Evolutionary conservation across 768 basidiomycete genomes (phyloP), one percentile per base, ranked within the genome.

Genomic region (Lactarius akahatsu): DNA sequence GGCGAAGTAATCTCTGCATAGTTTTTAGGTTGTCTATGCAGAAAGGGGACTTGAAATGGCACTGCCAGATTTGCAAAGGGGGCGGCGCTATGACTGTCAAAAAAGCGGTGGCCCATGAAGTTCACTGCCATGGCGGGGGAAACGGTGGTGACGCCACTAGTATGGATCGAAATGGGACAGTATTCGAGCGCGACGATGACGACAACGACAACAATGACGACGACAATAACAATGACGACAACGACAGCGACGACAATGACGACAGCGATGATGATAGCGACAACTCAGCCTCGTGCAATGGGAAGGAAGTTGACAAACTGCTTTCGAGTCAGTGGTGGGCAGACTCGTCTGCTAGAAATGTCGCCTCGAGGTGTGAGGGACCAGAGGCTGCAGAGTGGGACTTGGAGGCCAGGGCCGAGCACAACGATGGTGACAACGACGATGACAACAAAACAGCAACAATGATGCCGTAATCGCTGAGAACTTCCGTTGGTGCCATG

Each of bases 401-500:
- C 18, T 64, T 61, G 43, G 63, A 64, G 64, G 54, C 58, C 20
- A 62, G 66, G 32, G 57, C 55, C 23, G 68, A 32, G 7, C 32
- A 32, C 30, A 30, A 6, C 32, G 6, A 32, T 32, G 6, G 32
- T 8, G 32, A 32, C 6, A 32, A 32, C 6, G 32, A 32, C 32
- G 30, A 30, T 6, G 30, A 6, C 30, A 30, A 30, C 30, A 30
- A 3, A 30, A 32, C 6, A 6, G 1, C 1, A 32, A 75, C 15
- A n/a, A n/a, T n/a, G 57, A 70, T n/a, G 73, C 74, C 43, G 64
- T 76, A 2, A 84, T 86, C 66, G 81, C 82, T 18, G 85, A 86
- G 57, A 71, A 74, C 18, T 75, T 34, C 34, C 8, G 34, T 3
- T 75, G 73, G 11, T 77, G 77, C 62, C 72, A 78, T 59, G 77